Conservation (phyloP, 2,329 filamentous ascomycete species). For the Arthrobotrys conoides region DNA sequence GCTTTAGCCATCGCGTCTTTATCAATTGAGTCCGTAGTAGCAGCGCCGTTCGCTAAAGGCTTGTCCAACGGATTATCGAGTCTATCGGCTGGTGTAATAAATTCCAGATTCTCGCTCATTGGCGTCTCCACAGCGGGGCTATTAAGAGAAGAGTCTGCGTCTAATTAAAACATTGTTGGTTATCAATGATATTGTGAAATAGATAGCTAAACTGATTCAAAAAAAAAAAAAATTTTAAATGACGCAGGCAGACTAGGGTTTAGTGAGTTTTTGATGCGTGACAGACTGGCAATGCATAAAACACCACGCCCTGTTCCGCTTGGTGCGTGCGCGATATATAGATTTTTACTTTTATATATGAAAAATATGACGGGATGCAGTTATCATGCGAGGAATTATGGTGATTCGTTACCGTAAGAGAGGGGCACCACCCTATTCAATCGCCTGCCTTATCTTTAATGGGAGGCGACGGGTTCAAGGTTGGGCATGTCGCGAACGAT, state of each 20-base stretch:
- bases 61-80: conserved; percentile 54
- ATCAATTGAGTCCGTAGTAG: conserved; percentile 37
- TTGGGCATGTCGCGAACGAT: conserved; percentile 30
- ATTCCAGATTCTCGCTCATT: conserved; percentile 44
- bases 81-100: conserved; percentile 56
- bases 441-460: conserved; percentile 15
- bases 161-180: conserved; percentile 37
- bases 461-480: conserved; percentile 18
- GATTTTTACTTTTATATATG: conserved; percentile 6
- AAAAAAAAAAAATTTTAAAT: conserved; percentile 36
- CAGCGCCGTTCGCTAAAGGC: conserved; percentile 47
- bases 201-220: not conserved
- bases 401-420: conserved; percentile 29
- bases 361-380: conserved; percentile 27
- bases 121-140: conserved; percentile 48
- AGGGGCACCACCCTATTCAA: conserved; percentile 6
- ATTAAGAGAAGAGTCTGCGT: conserved; percentile 48
- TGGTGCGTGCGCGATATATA: conserved; percentile 35
- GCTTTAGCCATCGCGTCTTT: conserved; percentile 50
- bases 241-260: conserved; percentile 41
- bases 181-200: not conserved
- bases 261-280: conserved; percentile 40
- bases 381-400: conserved; percentile 41
- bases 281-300: conserved; percentile 61
- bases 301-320: conserved; percentile 18